A percentile compares a stretch with the other conserved stretches of the same genome.
phyloP scores from a whole-genome alignment of 495 filamentous ascomycete species.

The Aspergillus nanangensis region DNA sequence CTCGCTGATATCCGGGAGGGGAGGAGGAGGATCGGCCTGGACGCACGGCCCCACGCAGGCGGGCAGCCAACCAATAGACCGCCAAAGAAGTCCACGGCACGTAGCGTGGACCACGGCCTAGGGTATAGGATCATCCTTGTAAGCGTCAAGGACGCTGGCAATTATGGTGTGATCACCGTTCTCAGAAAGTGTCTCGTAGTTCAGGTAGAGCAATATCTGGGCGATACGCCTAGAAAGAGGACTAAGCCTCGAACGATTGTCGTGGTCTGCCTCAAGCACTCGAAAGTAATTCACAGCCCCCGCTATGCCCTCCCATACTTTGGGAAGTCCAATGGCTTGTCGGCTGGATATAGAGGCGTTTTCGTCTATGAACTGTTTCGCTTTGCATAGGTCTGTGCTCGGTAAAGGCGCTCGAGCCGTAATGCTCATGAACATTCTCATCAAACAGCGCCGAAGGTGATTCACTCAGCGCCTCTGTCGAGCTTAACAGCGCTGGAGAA shows the following conservation, averaged over 20 bases:
- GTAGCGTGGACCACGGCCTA: too few species aligned
- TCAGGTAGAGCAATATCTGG: not conserved
- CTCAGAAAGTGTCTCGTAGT: not conserved
- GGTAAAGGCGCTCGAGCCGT: not conserved
- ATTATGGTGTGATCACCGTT: not conserved
- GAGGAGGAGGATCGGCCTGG: too few species aligned
- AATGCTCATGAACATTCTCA: not conserved
- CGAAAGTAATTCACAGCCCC: not conserved
- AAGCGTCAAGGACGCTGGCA: not conserved
- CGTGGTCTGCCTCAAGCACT: not conserved
- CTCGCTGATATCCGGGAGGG: too few species aligned
- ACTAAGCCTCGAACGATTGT: not conserved
- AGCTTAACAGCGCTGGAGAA: slow-evolving; percentile 1
- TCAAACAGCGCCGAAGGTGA: not conserved
- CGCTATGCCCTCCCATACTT: not conserved
- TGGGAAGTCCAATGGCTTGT: not conserved
- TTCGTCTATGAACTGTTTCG: too few species aligned
- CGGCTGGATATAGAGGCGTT: too few species aligned
- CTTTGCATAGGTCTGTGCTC: slow-evolving; percentile 2
- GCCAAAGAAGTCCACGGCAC: too few species aligned
- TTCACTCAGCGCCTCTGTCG: not conserved
- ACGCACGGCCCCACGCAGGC: too few species aligned
- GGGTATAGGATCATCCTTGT: not conserved
- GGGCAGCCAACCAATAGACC: too few species aligned
- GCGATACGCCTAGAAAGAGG: not conserved